Base-by-base conservation (phyloP, 345 rosid species). In the Clausena lansium region DNA sequence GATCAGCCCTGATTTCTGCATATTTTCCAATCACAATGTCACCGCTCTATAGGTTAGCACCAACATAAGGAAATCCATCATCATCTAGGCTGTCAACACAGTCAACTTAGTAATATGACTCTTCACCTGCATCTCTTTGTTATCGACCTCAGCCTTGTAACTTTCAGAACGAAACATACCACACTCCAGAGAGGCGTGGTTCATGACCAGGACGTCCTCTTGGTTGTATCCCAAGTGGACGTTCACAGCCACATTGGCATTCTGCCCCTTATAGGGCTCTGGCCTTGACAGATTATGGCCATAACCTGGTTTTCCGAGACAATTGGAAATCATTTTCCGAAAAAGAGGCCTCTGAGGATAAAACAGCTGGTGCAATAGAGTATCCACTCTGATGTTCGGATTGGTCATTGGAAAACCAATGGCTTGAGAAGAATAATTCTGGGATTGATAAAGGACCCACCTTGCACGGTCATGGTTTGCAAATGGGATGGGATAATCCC, bases 121-220 rank as follows among this genome's bases (percentile, higher is more conserved):
- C 82, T 90, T 91, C n/a, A 89, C 95, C 19, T 47, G 58, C 11
- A 84, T 78, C 54, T 93, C 99, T 28, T 87, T 87, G 77, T 89
- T 92, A 57, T 93, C 97, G 4, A 92, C 97, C 55, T 95, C 98
- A 5, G 99, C 91, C 80, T 93, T 95, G 81, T 91, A 95, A 81
- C 98, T 93, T 85, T 92, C 97, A 24, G 99, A 77, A 7, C 97
- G 89, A 71, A 95, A 95, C 97, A 93, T 91, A 9, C 98, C 98
- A 20, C 98, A 92, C 80, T 95, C 94, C 77, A 93, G 59, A 30
- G 99, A 93, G 69, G 99, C 97, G 27, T 88, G 86, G 73, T 95
- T 95, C 98, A 95, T 93, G 33, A 92, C 99, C 78, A 93, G 83
- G 59, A 98, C 90, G 73, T 93, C 98, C 83, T 95, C 98, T 79